Base-by-base conservation (phyloP, 2,329 filamentous ascomycete genomes). In the Myriosclerotinia curreyana region DNA sequence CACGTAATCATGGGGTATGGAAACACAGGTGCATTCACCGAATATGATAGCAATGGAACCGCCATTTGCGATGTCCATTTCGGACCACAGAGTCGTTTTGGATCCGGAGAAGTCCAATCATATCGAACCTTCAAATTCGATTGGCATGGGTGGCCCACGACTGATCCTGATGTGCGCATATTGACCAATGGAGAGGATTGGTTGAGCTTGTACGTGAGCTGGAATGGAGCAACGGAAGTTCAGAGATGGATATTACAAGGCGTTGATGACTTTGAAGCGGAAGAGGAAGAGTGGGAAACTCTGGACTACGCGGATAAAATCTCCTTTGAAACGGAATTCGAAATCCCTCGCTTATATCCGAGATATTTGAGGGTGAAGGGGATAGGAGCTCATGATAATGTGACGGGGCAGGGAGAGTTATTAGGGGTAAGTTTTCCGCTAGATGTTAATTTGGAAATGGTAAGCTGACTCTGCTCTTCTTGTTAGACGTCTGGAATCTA, bases 181-280 rank as follows among this genome's bases (percentile, higher is more conserved):
- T 74, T 74, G 50, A 64, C 42, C 2, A 56, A 65, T 11, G 65
- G 68, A 14, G 72, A 71, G 22, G 74, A 75, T 1, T 69, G 67
- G 28, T 74, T 71, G 11, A 76, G 73, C 66, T 74, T 76, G 11
- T 86, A 82, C 71, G 82, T 84, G 2, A 83, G 80, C 5, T 83
- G 81, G 81, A 83, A 83, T 64, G 81, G 81, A 5, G 80, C 80
- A 55, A 83, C 80, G 0, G 77, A 79, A 69, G 79, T 78, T 0
- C 73, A 69, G 3, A 49, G 63, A 5, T 83, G 83, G 84, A 76
- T 62, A 25, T 46, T 62, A 48, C 36, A 60, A 64, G 62, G 48
- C 15, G 55, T 48, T 5, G 62, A 64, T 42, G 56, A 60, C 5
- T 14, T 36, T 15, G 55, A 40, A 25, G 54, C 48, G 11, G 36